phyloP scores from a whole-genome alignment of 192 early-diverging fungal genomes.

The Coemansia sp. region DNA sequence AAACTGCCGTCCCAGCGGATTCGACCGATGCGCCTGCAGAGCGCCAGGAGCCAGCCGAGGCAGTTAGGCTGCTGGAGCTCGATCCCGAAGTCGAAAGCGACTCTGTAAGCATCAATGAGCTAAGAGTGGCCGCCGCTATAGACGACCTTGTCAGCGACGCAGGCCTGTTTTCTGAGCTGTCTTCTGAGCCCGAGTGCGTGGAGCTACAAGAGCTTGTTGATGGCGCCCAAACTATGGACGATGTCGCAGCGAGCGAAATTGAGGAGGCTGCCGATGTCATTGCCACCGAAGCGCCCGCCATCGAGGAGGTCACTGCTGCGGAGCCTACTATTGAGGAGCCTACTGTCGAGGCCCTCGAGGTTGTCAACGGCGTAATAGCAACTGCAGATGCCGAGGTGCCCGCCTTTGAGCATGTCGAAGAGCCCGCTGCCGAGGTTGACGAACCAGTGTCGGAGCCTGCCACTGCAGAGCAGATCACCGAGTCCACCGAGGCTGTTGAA shows the following conservation, averaged over 20 bases:
- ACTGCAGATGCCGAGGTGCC: background rate
- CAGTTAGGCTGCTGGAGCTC: background rate
- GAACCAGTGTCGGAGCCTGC: background rate
- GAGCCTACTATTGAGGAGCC: slow-evolving; percentile 1
- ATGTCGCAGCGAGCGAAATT: background rate
- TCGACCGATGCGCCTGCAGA: background rate
- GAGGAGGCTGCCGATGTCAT: background rate
- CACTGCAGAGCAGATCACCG: background rate
- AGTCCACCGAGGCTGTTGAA: background rate
- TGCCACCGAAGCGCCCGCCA: slow-evolving; percentile 2
- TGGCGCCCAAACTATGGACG: background rate
- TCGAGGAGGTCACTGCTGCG: slow-evolving; percentile 4
- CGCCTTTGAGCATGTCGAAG: background rate
- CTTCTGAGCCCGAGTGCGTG: background rate
- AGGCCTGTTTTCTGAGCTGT: background rate
- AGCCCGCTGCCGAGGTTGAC: background rate
- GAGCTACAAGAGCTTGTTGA: slow-evolving; percentile 1
- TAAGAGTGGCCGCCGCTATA: background rate
- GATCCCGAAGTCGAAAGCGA: background rate
- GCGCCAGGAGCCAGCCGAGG: background rate
- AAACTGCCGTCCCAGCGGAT: background rate
- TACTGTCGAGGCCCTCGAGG: background rate
- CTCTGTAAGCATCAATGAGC: background rate
- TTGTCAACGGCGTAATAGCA: background rate
- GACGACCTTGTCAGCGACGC: background rate